Evolutionary conservation across 2,329 filamentous ascomycete genomes (phyloP).

Genomic region (Hawksworthiomyces lignivorus): DNA sequence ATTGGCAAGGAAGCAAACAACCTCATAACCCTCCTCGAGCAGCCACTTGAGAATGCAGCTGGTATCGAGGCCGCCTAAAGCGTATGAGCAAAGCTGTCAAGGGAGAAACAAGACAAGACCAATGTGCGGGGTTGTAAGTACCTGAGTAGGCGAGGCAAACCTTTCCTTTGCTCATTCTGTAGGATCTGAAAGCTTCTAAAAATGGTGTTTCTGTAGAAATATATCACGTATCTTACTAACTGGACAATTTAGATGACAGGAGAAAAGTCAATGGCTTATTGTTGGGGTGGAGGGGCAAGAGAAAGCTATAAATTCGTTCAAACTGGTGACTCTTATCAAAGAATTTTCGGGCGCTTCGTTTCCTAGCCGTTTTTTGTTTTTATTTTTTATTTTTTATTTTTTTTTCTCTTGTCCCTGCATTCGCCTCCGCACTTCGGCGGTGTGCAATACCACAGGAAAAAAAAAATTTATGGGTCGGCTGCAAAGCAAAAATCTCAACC

Average conservation of each 20-base stretch:
- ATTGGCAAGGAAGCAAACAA: constrained; percentile 59
- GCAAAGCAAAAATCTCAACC: no score
- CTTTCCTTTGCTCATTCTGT: constrained; percentile 24
- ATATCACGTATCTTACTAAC: no score
- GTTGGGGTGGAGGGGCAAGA: background rate
- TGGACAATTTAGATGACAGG: background rate
- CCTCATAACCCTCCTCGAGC: constrained; percentile 48
- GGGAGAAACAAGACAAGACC: background rate
- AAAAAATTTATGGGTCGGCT: no score
- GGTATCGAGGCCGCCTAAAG: constrained; percentile 17
- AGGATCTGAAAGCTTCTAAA: no score
- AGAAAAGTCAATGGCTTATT: background rate
- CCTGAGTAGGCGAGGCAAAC: constrained; percentile 24
- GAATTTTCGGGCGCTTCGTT: no score
- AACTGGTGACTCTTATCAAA: constrained; percentile 6
- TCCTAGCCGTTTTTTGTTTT: no score
- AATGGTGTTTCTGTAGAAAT: background rate
- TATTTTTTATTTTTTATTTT: no score
- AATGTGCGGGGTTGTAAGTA: constrained; percentile 13
- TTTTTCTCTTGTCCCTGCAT: no score
- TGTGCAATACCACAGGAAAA: no score
- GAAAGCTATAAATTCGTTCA: constrained; percentile 6
- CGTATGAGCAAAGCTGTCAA: background rate
- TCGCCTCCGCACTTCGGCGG: no score
- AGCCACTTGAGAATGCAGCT: constrained; percentile 19